These are phyloP conservation scores for Rhizopus stolonifer DNA, from an alignment of 371 early-diverging fungal genomes.

Conservation along the genomic window DNA sequence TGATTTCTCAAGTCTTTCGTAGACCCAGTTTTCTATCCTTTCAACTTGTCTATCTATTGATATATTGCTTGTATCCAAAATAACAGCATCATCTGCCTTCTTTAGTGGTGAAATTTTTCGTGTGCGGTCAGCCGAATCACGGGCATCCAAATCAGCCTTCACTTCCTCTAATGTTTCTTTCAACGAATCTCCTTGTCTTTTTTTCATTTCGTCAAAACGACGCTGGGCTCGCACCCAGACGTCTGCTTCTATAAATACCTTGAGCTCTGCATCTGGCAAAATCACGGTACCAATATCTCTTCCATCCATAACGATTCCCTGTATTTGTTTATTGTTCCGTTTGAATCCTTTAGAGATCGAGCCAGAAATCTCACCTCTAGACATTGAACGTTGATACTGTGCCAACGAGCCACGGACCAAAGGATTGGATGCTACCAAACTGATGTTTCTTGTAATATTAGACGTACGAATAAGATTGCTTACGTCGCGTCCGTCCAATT, in stretches of 20 bases:
- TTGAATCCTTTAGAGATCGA: slow-evolving; percentile 24
- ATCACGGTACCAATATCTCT: slow-evolving; percentile 92
- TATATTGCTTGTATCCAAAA: slow-evolving; percentile 77
- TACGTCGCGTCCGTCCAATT: slow-evolving; percentile 69
- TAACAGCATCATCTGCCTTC: slow-evolving; percentile 80
- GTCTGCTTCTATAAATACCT: slow-evolving; percentile 84
- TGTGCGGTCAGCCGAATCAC: slow-evolving; percentile 79
- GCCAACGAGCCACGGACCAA: slow-evolving; percentile 64
- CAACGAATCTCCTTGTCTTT: slow-evolving; percentile 14
- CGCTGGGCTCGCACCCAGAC: slow-evolving; percentile 76
- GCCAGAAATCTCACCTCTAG: slow-evolving; percentile 22
- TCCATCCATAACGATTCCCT: slow-evolving; percentile 92
- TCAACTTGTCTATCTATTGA: slow-evolving; percentile 78
- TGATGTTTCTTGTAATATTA: slow-evolving; percentile 64
- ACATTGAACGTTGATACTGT: slow-evolving; percentile 58
- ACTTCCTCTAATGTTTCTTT: slow-evolving; percentile 54
- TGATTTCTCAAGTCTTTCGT: slow-evolving; percentile 7
- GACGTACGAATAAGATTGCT: slow-evolving; percentile 65
- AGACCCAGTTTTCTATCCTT: slow-evolving; percentile 58
- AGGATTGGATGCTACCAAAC: slow-evolving; percentile 68
- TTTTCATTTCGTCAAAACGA: slow-evolving; percentile 64
- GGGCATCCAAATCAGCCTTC: slow-evolving; percentile 56
- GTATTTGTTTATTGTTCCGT: slow-evolving; percentile 14
- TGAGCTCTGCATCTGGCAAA: slow-evolving; percentile 88
- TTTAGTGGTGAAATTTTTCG: slow-evolving; percentile 78